A percentile compares a stretch with the other conserved stretches of the same genome.
These are phyloP conservation scores for Babesia bigemina DNA, from an alignment of 169 alveolate species.

Conservation along the genomic window DNA sequence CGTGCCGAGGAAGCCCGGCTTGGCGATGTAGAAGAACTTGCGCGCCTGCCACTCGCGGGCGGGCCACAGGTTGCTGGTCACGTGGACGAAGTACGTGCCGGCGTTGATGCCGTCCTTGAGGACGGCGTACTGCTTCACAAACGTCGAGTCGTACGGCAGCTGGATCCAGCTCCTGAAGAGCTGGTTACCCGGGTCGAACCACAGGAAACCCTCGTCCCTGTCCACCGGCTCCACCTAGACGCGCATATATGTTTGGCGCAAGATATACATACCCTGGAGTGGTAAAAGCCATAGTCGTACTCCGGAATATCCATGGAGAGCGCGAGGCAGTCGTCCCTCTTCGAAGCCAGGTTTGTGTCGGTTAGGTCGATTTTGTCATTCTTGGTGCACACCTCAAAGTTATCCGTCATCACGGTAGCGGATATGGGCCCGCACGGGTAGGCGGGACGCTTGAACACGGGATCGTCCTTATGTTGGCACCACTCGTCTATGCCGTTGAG, in stretches of 20 bases:
- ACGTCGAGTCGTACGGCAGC: conserved; percentile 45
- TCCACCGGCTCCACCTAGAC: not conserved
- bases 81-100: conserved; percentile 53
- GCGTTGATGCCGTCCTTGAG: conserved; percentile 20
- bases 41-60: conserved; percentile 53
- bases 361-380: too few relatives aligned
- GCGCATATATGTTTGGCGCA: not conserved
- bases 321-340: conserved; percentile 13
- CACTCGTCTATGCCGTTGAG: conserved; percentile 59
- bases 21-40: conserved; percentile 47
- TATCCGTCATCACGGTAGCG: conserved; percentile 69
- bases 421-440: conserved; percentile 70
- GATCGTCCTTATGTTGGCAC: conserved; percentile 32
- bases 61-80: conserved; percentile 66
- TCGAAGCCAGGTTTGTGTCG: not conserved
- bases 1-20: conserved; percentile 48
- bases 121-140: conserved; percentile 63
- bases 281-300: conserved; percentile 18
- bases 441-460: conserved; percentile 39
- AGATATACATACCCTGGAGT: not conserved
- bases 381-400: conserved; percentile 34
- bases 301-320: not conserved
- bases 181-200: conserved; percentile 61
- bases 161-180: conserved; percentile 62
- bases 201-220: conserved; percentile 27